Percentiles rank a stretch among this genome's conserved stretches.
These are phyloP conservation scores for Takakia lepidozioides DNA, from an alignment of 225 moss, liverwort and hornwort species.

Conservation along the genomic window DNA sequence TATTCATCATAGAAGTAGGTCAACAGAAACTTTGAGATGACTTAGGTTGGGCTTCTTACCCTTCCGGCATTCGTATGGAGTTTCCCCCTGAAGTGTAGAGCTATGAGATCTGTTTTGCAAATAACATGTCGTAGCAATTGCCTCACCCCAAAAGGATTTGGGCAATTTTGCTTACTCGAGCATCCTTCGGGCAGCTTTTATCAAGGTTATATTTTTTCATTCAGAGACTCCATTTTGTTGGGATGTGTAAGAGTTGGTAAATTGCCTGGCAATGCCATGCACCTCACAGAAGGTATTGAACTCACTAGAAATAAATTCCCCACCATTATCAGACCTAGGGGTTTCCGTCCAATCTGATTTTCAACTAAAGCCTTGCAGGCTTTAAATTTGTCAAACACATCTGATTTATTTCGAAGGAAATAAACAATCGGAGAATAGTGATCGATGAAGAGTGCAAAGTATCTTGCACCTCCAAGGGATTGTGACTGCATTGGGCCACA, in stretches of 20 bases:
- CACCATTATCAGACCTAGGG: no score
- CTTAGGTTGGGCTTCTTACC: neutral
- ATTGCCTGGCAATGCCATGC: no score
- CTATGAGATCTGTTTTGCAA: neutral
- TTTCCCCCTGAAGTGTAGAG: neutral
- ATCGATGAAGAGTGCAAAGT: slow-evolving; percentile 4
- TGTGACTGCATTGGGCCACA: neutral
- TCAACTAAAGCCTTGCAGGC: neutral
- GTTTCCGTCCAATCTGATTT: neutral
- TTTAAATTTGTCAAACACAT: no score
- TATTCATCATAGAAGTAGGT: no score
- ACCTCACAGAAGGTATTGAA: no score
- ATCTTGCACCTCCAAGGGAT: neutral
- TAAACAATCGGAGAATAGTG: neutral
- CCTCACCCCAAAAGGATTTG: slow-evolving; percentile 4
- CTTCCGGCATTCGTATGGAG: neutral
- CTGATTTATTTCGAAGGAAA: no score
- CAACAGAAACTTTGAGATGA: neutral
- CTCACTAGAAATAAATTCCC: no score
- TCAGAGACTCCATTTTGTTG: slow-evolving; percentile 2
- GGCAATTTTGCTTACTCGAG: neutral
- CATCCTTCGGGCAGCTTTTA: neutral
- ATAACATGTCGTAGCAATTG: neutral
- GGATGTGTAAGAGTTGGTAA: no score
- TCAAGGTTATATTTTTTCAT: neutral